Base-by-base conservation (phyloP, 331 rosid species). In the Pyrus hybrid region DNA sequence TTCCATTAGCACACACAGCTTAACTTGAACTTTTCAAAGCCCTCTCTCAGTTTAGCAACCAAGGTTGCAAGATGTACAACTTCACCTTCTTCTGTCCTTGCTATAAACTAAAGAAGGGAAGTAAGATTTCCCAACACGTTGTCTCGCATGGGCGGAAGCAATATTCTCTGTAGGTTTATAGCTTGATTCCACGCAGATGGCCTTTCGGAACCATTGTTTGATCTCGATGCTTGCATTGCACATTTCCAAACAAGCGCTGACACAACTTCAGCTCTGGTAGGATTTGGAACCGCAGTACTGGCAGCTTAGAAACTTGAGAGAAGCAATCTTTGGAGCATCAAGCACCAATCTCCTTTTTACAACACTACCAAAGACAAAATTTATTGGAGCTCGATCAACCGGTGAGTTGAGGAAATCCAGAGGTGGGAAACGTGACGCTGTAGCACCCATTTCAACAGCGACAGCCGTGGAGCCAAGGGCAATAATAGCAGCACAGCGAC, bases 201-300 rank as follows among this genome's bases (percentile, higher is more conserved):
- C 74, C 17, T 76, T 18, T 16, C 17, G 54, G 9, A 22, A 67
- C 25, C 32, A 0, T 16, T 22, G n/a, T 14, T 54, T 20, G 71
- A 51, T 23, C 76, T 76, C 35, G 79, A 67, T 53, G 80, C 82
- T 74, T 74, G 70, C 7, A 70, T 76, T 14, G 14, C 2, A 8
- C 74, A 57, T 57, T 76, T 76, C 80, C 53, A 74, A 54, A 54
- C 68, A 11, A 70, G 37, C 10, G 83, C 81, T 16, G 54, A 80
- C 11, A 87, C 84, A 9, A 80, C 83, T 23, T 85, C 70, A 1
- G 80, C 85, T 0, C 84, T 79, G 0, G 88, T 30, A 8, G 87
- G 87, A 29, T 73, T 75, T 25, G 6, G 21, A 22, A 81, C 77
- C 1, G 51, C 33, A 29, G 80, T 22, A 11, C 67, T 22, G 35